Percentiles rank a stretch among this genome's conserved stretches.
These are phyloP conservation scores for Trichoderma sp. DNA, from an alignment of 2,329 filamentous ascomycete species.

Conservation along the genomic window DNA sequence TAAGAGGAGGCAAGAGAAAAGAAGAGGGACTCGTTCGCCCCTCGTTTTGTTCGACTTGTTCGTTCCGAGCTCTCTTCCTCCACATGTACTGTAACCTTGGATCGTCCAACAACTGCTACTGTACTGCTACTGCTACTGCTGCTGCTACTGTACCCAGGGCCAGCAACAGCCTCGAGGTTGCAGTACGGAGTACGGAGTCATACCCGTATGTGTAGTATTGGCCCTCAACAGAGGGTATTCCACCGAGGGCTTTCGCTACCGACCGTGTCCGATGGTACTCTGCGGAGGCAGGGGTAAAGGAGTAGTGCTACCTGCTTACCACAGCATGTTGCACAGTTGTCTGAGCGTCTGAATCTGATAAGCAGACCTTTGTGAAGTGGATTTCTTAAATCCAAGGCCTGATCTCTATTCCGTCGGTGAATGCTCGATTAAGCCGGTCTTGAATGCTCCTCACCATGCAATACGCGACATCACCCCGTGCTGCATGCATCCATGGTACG, in stretches of 20 bases:
- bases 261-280: background rate
- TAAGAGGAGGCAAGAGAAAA: too few species aligned
- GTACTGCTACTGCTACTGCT: background rate
- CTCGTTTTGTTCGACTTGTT: background rate
- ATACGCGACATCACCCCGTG: too few species aligned
- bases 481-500: too few species aligned
- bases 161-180: background rate
- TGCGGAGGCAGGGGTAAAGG: background rate
- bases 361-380: too few species aligned
- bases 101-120: conserved; percentile 19
- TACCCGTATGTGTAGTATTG: background rate
- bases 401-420: too few species aligned
- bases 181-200: conserved; percentile 23
- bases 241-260: background rate
- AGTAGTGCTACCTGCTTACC: too few species aligned
- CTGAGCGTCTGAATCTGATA: too few species aligned
- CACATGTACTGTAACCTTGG: conserved; percentile 25
- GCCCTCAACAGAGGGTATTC: background rate
- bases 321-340: too few species aligned
- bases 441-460: too few species aligned
- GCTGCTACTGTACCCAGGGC: background rate
- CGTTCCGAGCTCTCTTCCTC: background rate
- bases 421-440: too few species aligned
- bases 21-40: too few species aligned
- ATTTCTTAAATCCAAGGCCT: too few species aligned